A percentile compares a stretch with the other conserved stretches of the same genome.
phyloP scores from a whole-genome alignment of 257 asterid species.

The Anisodus tanguticus region DNA sequence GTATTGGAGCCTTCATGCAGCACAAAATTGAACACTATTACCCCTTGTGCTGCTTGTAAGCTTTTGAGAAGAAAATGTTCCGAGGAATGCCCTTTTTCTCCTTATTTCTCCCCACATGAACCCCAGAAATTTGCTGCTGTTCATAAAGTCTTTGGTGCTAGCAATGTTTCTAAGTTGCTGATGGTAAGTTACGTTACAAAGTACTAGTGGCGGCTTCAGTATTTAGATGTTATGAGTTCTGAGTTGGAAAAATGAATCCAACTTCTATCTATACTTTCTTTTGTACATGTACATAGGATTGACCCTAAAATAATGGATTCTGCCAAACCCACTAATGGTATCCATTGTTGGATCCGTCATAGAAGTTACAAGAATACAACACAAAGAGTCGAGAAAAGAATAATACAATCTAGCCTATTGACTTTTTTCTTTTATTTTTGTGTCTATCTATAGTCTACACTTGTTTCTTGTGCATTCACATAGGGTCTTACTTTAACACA shows the following conservation, averaged over 20 bases:
- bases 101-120: conserved; percentile 88
- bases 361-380: neutral
- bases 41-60: conserved; percentile 96
- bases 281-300: neutral
- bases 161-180: conserved; percentile 97
- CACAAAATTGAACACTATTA: conserved; percentile 61
- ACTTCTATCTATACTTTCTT: neutral
- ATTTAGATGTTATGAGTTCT: neutral
- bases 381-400: neutral
- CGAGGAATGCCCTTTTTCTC: conserved; percentile 90
- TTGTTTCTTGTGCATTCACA: neutral
- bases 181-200: conserved; percentile 45
- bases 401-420: neutral
- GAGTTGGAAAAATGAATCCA: neutral
- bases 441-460: neutral
- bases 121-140: conserved; percentile 95
- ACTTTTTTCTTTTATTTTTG: neutral
- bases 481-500: accelerated
- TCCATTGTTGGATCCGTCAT: neutral
- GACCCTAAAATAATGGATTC: neutral
- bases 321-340: neutral
- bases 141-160: conserved; percentile 91
- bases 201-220: neutral
- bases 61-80: conserved; percentile 85
- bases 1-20: conserved; percentile 51